These are phyloP conservation scores for Royoungia palumana DNA, from an alignment of 768 basidiomycete genomes.

Conservation along the genomic window DNA sequence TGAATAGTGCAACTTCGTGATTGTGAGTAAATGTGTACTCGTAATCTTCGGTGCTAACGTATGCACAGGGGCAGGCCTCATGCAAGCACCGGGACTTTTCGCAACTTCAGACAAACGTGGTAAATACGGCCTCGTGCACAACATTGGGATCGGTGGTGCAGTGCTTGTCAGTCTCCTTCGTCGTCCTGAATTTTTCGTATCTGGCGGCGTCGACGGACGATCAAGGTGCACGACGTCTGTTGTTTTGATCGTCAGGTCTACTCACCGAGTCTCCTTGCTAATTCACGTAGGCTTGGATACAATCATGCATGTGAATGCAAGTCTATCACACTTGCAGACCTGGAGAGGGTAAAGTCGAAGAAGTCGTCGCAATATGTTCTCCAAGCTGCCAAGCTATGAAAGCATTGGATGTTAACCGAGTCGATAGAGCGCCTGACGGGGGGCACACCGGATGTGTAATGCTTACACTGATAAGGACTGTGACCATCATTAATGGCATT, in stretches of 20 bases:
- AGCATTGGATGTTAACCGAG: too few species aligned
- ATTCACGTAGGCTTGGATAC: conserved; percentile 60
- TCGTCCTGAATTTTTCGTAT: conserved; percentile 71
- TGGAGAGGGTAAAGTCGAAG: conserved; percentile 75
- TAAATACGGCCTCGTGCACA: conserved; percentile 80
- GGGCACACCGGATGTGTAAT: too few species aligned
- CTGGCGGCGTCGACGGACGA: conserved; percentile 65
- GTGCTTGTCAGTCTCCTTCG: conserved; percentile 74
- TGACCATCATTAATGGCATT: too few species aligned
- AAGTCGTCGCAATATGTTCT: conserved; percentile 48
- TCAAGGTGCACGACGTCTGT: conserved; percentile 42
- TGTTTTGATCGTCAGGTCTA: not conserved
- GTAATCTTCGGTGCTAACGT: not conserved
- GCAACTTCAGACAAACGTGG: conserved; percentile 59
- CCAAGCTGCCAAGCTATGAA: conserved; percentile 41
- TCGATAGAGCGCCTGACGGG: too few species aligned
- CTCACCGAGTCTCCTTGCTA: not conserved
- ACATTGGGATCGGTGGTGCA: conserved; percentile 79
- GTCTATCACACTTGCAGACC: conserved; percentile 56
- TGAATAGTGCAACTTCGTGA: conserved; percentile 67
- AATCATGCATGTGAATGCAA: conserved; percentile 72
- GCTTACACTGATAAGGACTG: too few species aligned
- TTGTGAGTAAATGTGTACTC: conserved; percentile 39
- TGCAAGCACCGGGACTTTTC: conserved; percentile 76
- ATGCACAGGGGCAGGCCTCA: conserved; percentile 70